phyloP scores from a whole-genome alignment of 805 yeast genomes.

The Saccharomycopsis selenospora region DNA sequence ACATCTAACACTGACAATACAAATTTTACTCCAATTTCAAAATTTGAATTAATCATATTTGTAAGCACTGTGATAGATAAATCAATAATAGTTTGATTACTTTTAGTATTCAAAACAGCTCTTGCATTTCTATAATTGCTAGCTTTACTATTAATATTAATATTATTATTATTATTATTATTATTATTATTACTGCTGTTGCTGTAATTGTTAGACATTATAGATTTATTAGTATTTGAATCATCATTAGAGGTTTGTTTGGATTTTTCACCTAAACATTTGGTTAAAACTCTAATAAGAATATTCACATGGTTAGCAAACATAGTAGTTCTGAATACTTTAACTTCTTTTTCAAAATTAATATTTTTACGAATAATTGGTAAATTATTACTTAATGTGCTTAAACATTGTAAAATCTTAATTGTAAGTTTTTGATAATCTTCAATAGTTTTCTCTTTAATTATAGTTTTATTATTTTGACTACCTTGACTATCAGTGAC shows the following conservation, averaged over 20 bases:
- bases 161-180: too few relatives aligned
- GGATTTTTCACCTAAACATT: slow-evolving; percentile 37
- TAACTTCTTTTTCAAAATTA: slow-evolving; percentile 46
- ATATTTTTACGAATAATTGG: slow-evolving; percentile 49
- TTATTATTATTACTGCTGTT: too few relatives aligned
- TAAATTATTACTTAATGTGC: slow-evolving; percentile 46
- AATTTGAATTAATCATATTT: slow-evolving; percentile 17
- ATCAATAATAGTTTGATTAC: slow-evolving; percentile 4
- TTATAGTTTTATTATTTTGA: too few relatives aligned
- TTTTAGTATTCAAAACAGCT: not conserved
- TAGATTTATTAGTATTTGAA: not conserved
- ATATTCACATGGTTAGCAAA: slow-evolving; percentile 68
- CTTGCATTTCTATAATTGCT: too few relatives aligned
- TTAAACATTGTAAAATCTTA: slow-evolving; percentile 54
- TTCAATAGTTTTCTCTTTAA: slow-evolving; percentile 6
- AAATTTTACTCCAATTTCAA: slow-evolving; percentile 13
- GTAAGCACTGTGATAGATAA: slow-evolving; percentile 9
- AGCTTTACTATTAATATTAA: too few relatives aligned
- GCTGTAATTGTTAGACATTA: not conserved
- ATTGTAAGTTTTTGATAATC: slow-evolving; percentile 38
- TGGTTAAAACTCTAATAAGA: slow-evolving; percentile 32
- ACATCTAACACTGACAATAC: slow-evolving; percentile 15
- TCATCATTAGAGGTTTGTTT: slow-evolving; percentile 23
- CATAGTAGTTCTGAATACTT: slow-evolving; percentile 48
- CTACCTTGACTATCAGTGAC: too few relatives aligned